These are phyloP conservation scores for Phytophthora vignae DNA, from an alignment of 352 stramenopile genomes.

Conservation along the genomic window DNA sequence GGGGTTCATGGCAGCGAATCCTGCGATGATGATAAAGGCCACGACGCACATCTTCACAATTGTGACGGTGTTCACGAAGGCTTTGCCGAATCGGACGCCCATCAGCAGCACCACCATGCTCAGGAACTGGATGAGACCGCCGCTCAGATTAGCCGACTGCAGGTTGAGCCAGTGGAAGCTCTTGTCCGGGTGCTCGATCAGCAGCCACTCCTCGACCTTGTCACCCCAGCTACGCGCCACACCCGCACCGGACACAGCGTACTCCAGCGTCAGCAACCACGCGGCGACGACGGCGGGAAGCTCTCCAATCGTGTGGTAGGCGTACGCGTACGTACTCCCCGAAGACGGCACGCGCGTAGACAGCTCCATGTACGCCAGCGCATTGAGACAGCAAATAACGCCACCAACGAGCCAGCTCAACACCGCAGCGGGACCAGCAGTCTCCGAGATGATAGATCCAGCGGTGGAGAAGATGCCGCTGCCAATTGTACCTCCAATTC, in stretches of 20 bases:
- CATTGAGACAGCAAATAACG: slow-evolving; percentile 74
- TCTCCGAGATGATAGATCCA: slow-evolving; percentile 69
- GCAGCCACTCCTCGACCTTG: slow-evolving; percentile 84
- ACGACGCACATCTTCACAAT: slow-evolving; percentile 82
- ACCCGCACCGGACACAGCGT: slow-evolving; percentile 87
- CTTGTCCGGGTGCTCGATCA: slow-evolving; percentile 48
- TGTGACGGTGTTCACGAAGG: slow-evolving; percentile 89
- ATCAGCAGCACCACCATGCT: slow-evolving; percentile 74
- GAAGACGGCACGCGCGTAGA: slow-evolving; percentile 83
- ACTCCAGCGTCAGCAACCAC: slow-evolving; percentile 91
- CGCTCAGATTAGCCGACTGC: slow-evolving; percentile 57
- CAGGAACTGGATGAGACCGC: slow-evolving; percentile 65
- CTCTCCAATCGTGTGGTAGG: slow-evolving; percentile 92
- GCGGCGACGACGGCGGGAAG: slow-evolving; percentile 88
- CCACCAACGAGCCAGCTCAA: slow-evolving; percentile 81
- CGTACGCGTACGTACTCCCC: slow-evolving; percentile 92
- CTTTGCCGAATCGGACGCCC: slow-evolving; percentile 88
- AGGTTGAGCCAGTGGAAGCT: slow-evolving; percentile 62
- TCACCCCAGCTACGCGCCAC: slow-evolving; percentile 92
- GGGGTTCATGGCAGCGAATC: slow-evolving; percentile 76
- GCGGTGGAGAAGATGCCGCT: slow-evolving; percentile 88
- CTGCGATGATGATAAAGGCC: slow-evolving; percentile 89
- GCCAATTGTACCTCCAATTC: slow-evolving; percentile 91
- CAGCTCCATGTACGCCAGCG: slow-evolving; percentile 90
- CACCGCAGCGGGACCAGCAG: slow-evolving; percentile 74